These are phyloP conservation scores for Rhizopus sp. DNA, from an alignment of 371 early-diverging fungal genomes.

Conservation along the genomic window DNA sequence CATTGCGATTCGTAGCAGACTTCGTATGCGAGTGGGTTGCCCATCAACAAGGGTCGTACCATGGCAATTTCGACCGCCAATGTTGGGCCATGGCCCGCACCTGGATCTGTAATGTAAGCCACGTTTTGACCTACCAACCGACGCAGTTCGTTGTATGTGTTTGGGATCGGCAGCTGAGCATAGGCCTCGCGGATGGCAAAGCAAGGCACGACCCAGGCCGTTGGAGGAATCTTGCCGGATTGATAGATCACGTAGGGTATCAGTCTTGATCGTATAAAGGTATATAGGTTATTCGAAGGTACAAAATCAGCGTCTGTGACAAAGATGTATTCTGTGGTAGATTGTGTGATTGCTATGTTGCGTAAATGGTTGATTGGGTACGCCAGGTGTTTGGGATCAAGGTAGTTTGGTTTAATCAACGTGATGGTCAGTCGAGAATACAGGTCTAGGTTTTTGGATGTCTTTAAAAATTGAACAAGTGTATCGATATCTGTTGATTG, in stretches of 20 bases:
- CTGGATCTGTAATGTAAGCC: slow-evolving; percentile 66
- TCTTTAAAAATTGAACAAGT: slow-evolving; percentile 48
- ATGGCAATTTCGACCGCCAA: slow-evolving; percentile 39
- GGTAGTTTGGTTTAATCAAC: slow-evolving; percentile 57
- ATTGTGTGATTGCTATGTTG: slow-evolving; percentile 56
- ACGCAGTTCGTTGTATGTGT: slow-evolving; percentile 44
- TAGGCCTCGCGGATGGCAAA: slow-evolving; percentile 52
- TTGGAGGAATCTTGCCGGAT: slow-evolving; percentile 18
- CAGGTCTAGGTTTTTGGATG: slow-evolving; percentile 20
- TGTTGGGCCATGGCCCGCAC: slow-evolving; percentile 66
- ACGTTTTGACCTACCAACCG: slow-evolving; percentile 38
- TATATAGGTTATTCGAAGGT: slow-evolving; percentile 49
- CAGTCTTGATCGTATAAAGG: slow-evolving; percentile 27
- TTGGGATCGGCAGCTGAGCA: slow-evolving; percentile 34
- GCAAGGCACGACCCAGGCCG: slow-evolving; percentile 61
- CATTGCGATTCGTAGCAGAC: slow-evolving; percentile 73
- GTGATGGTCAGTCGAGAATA: slow-evolving; percentile 39
- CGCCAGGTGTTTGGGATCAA: slow-evolving; percentile 31
- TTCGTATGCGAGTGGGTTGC: slow-evolving; percentile 46
- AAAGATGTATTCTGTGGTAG: slow-evolving; percentile 53
- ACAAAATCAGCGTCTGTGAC: slow-evolving; percentile 69
- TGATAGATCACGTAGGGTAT: slow-evolving; percentile 28
- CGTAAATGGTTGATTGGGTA: slow-evolving; percentile 70
- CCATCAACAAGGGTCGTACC: slow-evolving; percentile 23
- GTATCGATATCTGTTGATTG: slow-evolving; percentile 45